A percentile compares a stretch with the other conserved stretches of the same genome.
Conservation (phyloP, 495 filamentous ascomycete genomes). For the Talaromyces ruber region DNA sequence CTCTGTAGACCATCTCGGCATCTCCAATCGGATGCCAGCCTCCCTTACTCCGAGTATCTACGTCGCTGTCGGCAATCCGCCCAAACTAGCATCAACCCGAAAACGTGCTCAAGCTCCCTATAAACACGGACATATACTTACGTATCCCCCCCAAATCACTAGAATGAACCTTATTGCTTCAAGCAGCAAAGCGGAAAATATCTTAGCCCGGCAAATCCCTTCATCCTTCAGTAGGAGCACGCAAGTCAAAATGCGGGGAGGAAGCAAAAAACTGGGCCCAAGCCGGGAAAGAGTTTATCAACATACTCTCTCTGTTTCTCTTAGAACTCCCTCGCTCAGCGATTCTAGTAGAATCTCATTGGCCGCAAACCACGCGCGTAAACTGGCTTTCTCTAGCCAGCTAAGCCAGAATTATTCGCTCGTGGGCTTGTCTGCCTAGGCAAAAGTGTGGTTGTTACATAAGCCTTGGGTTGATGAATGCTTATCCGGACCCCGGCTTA, state of each 20-base stretch:
- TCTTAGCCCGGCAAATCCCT: neutral
- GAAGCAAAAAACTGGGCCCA: neutral
- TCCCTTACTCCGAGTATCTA: neutral
- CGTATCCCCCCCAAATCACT: too few relatives aligned
- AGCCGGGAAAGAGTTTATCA: constrained; percentile 3
- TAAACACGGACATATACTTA: neutral
- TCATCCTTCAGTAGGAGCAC: too few relatives aligned
- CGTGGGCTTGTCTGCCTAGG: neutral
- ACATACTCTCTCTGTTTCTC: neutral
- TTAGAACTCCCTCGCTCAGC: neutral
- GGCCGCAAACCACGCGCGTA: neutral
- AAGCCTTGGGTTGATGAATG: neutral
- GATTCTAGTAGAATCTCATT: neutral
- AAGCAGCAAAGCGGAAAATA: neutral
- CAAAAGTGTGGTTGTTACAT: neutral
- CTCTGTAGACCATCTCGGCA: neutral
- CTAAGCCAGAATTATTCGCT: neutral
- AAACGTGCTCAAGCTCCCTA: neutral
- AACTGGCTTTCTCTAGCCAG: neutral
- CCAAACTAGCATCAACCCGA: neutral
- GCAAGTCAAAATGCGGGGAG: constrained; percentile 2
- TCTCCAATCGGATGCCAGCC: neutral
- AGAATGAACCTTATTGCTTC: too few relatives aligned
- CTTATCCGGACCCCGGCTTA: neutral
- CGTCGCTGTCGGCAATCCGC: neutral